Evolutionary conservation across 2,329 filamentous ascomycete genomes (phyloP).

Genomic region (Hypoxylon sp.): DNA sequence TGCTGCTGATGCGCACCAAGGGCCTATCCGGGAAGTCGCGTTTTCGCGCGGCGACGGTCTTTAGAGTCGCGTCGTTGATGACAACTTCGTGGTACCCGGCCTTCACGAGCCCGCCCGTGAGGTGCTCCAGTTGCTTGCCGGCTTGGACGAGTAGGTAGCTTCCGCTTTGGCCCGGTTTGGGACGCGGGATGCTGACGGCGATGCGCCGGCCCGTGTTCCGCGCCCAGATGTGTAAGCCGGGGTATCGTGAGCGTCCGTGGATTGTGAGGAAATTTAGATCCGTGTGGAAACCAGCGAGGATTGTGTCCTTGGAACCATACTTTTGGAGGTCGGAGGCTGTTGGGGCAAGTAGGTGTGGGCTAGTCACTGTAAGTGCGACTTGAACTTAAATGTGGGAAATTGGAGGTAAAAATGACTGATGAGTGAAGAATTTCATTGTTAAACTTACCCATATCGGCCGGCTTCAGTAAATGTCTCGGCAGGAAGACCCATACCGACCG

Average conservation of each 20-base stretch:
- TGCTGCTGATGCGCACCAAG: conserved; percentile 71
- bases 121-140: conserved; percentile 74
- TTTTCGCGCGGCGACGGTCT: conserved; percentile 62
- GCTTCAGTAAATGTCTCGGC: conserved; percentile 68
- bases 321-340: conserved; percentile 71
- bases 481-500: conserved; percentile 69
- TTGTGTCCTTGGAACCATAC: conserved; percentile 69
- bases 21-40: conserved; percentile 63
- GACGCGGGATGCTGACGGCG: conserved; percentile 68
- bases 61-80: conserved; percentile 67
- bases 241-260: conserved; percentile 74
- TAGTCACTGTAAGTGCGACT: conserved; percentile 46
- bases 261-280: conserved; percentile 77
- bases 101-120: conserved; percentile 73
- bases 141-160: conserved; percentile 74
- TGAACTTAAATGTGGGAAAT: background rate
- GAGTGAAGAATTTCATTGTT: conserved; percentile 11
- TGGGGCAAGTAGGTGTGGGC: conserved; percentile 73
- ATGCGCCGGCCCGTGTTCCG: conserved; percentile 73
- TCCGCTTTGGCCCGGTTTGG: conserved; percentile 53
- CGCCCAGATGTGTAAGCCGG: conserved; percentile 74
- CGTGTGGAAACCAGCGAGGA: conserved; percentile 75
- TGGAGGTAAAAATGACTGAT: conserved; percentile 7
- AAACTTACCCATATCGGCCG: conserved; percentile 67
- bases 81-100: conserved; percentile 75